Conservation (phyloP, 2,329 filamentous ascomycete genomes). For the Phoma herbarum region DNA sequence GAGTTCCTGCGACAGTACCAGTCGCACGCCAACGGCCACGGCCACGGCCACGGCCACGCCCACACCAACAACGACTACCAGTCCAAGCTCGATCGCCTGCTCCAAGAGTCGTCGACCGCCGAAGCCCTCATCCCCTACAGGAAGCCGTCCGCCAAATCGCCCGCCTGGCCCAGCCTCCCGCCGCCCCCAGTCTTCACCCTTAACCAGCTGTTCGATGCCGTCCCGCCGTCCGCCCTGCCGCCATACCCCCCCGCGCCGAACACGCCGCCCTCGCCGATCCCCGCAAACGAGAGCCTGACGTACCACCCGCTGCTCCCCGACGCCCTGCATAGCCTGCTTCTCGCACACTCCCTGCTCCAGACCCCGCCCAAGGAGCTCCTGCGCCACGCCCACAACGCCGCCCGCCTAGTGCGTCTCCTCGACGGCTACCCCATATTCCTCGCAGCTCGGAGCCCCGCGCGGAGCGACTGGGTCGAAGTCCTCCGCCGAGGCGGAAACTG, state of each 20-base stretch:
- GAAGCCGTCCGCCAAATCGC: slow-evolving; percentile 27
- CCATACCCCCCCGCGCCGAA: slow-evolving; percentile 64
- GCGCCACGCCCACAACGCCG: slow-evolving; percentile 83
- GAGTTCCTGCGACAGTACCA: slow-evolving; percentile 56
- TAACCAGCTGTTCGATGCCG: slow-evolving; percentile 74
- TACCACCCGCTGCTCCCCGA: slow-evolving; percentile 84
- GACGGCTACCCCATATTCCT: slow-evolving; percentile 86
- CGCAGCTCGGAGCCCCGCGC: slow-evolving; percentile 72
- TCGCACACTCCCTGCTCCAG: slow-evolving; percentile 81
- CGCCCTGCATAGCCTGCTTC: slow-evolving; percentile 77
- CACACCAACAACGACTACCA: neutral
- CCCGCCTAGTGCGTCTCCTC: slow-evolving; percentile 74
- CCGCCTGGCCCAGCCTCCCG: slow-evolving; percentile 58
- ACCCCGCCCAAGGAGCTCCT: slow-evolving; percentile 80
- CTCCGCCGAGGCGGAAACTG: slow-evolving; percentile 73
- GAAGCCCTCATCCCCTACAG: slow-evolving; percentile 58
- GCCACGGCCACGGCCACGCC: neutral
- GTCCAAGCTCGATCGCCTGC: slow-evolving; percentile 35
- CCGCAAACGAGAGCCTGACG: slow-evolving; percentile 71
- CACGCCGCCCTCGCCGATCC: slow-evolving; percentile 43
- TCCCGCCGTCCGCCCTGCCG: slow-evolving; percentile 72
- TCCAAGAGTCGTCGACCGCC: slow-evolving; percentile 39
- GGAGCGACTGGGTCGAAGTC: slow-evolving; percentile 82
- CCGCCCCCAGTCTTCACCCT: slow-evolving; percentile 62
- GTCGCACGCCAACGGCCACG: neutral